Evolutionary conservation across 257 asterid species (phyloP), one percentile per base, ranked within the genome.

Genomic region (Echium plantagineum): DNA sequence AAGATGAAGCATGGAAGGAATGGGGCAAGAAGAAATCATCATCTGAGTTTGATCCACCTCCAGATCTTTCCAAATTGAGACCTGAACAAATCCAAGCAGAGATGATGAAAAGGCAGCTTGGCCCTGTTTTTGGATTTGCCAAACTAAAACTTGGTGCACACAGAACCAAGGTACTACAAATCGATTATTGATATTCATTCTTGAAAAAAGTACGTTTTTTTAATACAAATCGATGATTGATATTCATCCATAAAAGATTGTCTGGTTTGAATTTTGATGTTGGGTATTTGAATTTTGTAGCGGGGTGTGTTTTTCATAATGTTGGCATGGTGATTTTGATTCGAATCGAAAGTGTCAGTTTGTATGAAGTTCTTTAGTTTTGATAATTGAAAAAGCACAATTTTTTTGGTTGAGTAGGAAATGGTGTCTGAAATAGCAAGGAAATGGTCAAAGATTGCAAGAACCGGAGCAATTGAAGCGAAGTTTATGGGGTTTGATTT

Each of bases 51-150:
- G 95, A 84, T 75, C 95, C 86, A 28, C 94, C 95, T 0, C 84
- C 94, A 2, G 59, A 85, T 70, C 70, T 81, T 20, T 26, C 81
- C 71, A 69, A 77, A 19, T 61, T 80, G 87, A 78, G 69, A 19
- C 26, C 78, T 32, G 61, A 75, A 2, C 61, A 81, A 61, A 80
- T 85, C 80, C 94, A 85, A 71, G 82, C 75, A 8, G 87, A 84
- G 62, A 78, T 84, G 84, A 78, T 84, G 80, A 86, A 82, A 79
- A 83, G 81, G 61, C 86, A 80, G 22, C 9, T 46, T 55, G 97
- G 94, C 13, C 95, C 95, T n/a, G 85, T 81, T 60, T 84, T 89
- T 62, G 98, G 98, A 6, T 93, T 93, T 67, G 94, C 75, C 18
- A 93, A 93, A 81, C 97, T 93, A 79, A 94, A 82, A 31, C 82